Evolutionary conservation across 2,329 filamentous ascomycete genomes (phyloP).

Genomic region (Apiospora marii): DNA sequence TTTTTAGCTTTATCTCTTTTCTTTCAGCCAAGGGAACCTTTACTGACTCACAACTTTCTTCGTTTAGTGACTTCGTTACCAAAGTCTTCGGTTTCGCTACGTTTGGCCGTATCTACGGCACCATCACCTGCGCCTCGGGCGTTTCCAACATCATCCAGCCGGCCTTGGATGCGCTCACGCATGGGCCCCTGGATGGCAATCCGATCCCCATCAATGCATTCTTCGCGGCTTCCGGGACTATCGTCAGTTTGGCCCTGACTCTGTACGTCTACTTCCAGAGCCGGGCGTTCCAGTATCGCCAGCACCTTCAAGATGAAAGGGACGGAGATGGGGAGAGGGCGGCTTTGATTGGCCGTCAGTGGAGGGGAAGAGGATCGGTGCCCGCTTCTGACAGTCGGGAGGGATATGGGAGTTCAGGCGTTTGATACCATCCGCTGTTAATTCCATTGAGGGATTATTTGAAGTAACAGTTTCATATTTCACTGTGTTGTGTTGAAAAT

Average conservation of each 20-base stretch:
- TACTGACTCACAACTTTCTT: neutral
- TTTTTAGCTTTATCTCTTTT: no score
- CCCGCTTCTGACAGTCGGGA: neutral
- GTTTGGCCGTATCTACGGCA: slow-evolving; percentile 80
- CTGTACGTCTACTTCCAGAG: slow-evolving; percentile 32
- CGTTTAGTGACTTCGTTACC: slow-evolving; percentile 69
- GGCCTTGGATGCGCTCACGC: slow-evolving; percentile 72
- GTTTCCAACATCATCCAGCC: slow-evolving; percentile 76
- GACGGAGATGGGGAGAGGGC: neutral
- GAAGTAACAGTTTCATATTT: no score
- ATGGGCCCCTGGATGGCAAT: slow-evolving; percentile 66
- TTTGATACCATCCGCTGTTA: neutral
- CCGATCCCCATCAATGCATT: slow-evolving; percentile 70
- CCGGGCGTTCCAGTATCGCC: slow-evolving; percentile 25
- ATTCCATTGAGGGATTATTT: neutral
- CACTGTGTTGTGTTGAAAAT: neutral
- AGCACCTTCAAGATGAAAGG: neutral
- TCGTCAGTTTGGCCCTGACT: slow-evolving; percentile 56
- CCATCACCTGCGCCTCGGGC: slow-evolving; percentile 77
- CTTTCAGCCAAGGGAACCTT: no score
- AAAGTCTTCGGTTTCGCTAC: slow-evolving; percentile 83
- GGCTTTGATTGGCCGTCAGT: neutral
- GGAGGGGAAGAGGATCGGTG: neutral
- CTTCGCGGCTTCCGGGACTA: slow-evolving; percentile 60
- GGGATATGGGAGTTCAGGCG: neutral